Evolutionary conservation across 768 basidiomycete genomes (phyloP).

Genomic region (Tephrocybe sp.): DNA sequence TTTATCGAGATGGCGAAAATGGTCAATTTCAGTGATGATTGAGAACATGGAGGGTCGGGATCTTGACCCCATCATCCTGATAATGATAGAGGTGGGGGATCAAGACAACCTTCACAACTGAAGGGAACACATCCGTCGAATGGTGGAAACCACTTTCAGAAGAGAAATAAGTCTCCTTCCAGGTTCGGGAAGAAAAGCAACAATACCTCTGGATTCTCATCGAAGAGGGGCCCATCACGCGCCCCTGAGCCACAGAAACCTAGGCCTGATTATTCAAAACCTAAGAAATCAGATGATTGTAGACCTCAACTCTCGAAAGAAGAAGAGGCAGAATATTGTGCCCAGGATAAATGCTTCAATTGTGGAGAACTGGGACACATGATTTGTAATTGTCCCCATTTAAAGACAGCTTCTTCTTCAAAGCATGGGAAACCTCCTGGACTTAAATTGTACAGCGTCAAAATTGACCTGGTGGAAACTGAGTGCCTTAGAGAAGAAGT

Average conservation of each 20-base stretch:
- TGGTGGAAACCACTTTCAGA: not conserved
- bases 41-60: not conserved
- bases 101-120: not conserved
- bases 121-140: not conserved
- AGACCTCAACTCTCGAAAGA: not conserved
- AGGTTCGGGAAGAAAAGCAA: not conserved
- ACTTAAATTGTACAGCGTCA: not conserved
- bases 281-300: not conserved
- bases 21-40: not conserved
- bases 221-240: not conserved
- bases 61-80: not conserved
- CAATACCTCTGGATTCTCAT: not conserved
- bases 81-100: not conserved
- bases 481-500: not conserved
- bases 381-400: slow-evolving; percentile 3
- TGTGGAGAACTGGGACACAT: slow-evolving; percentile 10
- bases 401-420: not conserved
- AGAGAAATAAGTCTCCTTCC: not conserved
- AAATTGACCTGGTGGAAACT: not conserved
- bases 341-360: slow-evolving; percentile 6
- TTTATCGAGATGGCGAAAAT: slow-evolving; percentile 24
- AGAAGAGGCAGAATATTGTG: not conserved
- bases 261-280: not conserved
- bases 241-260: not conserved
- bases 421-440: not conserved